These are phyloP conservation scores for Paraglomus brasilianum DNA, from an alignment of 192 early-diverging fungal genomes.

Conservation along the genomic window DNA sequence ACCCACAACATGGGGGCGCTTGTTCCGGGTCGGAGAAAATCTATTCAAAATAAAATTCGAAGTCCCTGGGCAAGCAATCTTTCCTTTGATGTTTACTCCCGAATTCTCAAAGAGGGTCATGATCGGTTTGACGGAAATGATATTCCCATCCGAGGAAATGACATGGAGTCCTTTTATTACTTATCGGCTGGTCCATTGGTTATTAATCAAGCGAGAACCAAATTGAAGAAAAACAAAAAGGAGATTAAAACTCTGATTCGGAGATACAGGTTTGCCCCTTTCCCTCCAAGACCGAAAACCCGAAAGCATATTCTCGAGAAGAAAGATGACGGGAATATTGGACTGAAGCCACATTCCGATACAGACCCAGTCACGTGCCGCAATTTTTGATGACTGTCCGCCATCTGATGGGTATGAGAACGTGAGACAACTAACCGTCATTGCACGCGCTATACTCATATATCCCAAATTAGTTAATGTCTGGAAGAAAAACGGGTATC, in stretches of 20 bases:
- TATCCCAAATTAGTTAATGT: neutral
- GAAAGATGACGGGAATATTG: too few species aligned
- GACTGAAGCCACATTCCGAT: too few species aligned
- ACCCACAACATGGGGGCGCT: neutral
- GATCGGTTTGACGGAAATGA: neutral
- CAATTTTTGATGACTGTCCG: neutral
- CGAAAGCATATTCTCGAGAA: neutral
- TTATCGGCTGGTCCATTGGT: neutral
- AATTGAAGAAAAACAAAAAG: neutral
- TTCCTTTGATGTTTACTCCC: neutral
- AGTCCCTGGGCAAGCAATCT: conserved; percentile 5
- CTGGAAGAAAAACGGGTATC: conserved; percentile 7
- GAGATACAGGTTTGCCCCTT: neutral
- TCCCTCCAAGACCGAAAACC: conserved; percentile 3
- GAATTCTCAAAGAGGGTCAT: neutral
- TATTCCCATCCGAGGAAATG: conserved; percentile 1
- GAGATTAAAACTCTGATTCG: neutral
- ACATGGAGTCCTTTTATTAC: conserved; percentile 22
- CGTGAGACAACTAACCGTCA: neutral
- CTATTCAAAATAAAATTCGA: neutral
- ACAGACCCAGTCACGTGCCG: neutral
- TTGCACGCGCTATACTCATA: conserved; percentile 22
- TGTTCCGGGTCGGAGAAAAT: neutral
- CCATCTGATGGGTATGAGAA: conserved; percentile 25
- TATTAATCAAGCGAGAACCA: neutral